Evolutionary conservation across 2,329 filamentous ascomycete genomes (phyloP).

Genomic region (Xenosphaeropsis pyriputrescens): DNA sequence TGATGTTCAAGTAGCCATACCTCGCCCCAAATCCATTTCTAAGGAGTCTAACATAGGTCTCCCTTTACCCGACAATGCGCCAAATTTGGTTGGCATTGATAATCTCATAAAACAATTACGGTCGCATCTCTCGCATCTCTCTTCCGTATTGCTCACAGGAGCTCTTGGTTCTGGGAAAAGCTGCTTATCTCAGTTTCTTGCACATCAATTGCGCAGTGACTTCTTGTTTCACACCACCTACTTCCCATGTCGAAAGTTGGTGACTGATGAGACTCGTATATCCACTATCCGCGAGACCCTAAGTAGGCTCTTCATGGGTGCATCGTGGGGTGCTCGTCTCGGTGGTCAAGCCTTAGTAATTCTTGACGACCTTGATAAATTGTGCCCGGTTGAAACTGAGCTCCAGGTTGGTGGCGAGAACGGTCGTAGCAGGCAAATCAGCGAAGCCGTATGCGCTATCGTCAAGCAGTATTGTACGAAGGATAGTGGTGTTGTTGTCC

Average conservation of each 20-base stretch:
- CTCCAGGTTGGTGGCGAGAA: slow-evolving; percentile 90
- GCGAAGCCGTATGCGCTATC: slow-evolving; percentile 72
- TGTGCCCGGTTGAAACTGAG: slow-evolving; percentile 89
- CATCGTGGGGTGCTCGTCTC: slow-evolving; percentile 79
- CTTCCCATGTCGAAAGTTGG: slow-evolving; percentile 72
- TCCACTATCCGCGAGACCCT: slow-evolving; percentile 85
- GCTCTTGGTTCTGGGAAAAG: slow-evolving; percentile 86
- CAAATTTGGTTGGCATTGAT: slow-evolving; percentile 72
- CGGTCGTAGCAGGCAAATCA: slow-evolving; percentile 79
- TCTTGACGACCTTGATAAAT: slow-evolving; percentile 81
- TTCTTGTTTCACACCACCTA: slow-evolving; percentile 72
- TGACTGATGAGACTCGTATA: slow-evolving; percentile 82
- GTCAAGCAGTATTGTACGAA: slow-evolving; percentile 72
- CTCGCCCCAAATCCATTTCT: slow-evolving; percentile 42
- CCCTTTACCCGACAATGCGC: slow-evolving; percentile 33
- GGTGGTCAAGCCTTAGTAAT: slow-evolving; percentile 76
- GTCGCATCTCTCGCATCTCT: slow-evolving; percentile 67
- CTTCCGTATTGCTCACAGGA: slow-evolving; percentile 80
- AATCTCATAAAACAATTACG: slow-evolving; percentile 56
- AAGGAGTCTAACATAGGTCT: slow-evolving; percentile 33
- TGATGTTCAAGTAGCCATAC: slow-evolving; percentile 62
- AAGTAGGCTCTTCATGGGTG: slow-evolving; percentile 70
- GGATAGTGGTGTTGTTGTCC: slow-evolving; percentile 67
- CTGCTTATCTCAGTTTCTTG: slow-evolving; percentile 61
- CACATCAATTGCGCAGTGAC: slow-evolving; percentile 55